phyloP scores from a whole-genome alignment of 108 stramenopile species.

The Discostella stelligeroides region DNA sequence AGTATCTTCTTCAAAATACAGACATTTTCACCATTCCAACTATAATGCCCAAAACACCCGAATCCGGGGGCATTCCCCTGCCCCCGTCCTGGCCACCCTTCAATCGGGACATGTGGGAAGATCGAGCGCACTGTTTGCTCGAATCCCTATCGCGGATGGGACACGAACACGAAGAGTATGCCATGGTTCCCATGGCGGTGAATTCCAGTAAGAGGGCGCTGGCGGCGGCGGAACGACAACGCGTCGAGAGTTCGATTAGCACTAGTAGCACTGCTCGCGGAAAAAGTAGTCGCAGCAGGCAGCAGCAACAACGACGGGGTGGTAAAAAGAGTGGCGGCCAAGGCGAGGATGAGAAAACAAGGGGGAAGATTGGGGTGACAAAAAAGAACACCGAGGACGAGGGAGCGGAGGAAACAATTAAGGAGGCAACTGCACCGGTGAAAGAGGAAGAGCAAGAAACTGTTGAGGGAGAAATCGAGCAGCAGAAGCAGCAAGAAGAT shows the following conservation, averaged over 20 bases:
- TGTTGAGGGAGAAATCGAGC: not conserved
- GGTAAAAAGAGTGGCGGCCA: not conserved
- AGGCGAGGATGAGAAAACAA: not conserved
- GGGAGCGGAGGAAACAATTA: constrained; percentile 1
- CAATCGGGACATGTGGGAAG: constrained; percentile 45
- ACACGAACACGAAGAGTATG: constrained; percentile 37
- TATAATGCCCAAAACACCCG: constrained; percentile 44
- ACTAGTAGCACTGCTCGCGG: no score
- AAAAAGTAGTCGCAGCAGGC: no score
- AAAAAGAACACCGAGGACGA: not conserved
- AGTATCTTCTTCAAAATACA: no score
- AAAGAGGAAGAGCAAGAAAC: not conserved
- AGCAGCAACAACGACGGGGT: no score
- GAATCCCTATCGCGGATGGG: constrained; percentile 37
- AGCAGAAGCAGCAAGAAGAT: not conserved
- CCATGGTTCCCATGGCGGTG: constrained; percentile 10
- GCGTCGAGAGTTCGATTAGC: constrained; percentile 8
- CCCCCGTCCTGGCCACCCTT: constrained; percentile 48
- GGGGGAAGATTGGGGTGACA: not conserved
- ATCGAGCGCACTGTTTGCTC: constrained; percentile 34
- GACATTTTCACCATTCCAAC: not conserved
- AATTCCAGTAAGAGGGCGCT: constrained; percentile 6
- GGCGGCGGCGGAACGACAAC: not conserved
- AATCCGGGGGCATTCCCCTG: constrained; percentile 49
- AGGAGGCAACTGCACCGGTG: not conserved